Base-by-base conservation (phyloP, 192 early-diverging fungal species). In the Entomortierella chlamydospora region DNA sequence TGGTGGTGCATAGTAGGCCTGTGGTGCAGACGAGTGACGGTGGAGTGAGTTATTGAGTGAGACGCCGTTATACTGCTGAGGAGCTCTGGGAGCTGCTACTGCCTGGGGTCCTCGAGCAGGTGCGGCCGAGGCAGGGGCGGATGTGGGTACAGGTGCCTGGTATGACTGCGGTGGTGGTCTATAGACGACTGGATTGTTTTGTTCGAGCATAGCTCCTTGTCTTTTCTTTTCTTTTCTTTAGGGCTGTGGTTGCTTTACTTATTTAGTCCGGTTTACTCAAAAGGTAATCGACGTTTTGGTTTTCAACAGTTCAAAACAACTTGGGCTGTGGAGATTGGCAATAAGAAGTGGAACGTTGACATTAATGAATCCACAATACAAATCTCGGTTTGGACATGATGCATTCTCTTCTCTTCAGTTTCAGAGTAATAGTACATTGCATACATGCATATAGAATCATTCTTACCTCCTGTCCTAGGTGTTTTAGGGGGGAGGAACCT, bases 121-220 rank as follows among this genome's bases (percentile, higher is more conserved):
- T 29, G 2, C 25, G 15, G 47, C 4, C 7, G 4, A 4, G 15
- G 47, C 4, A n/a, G 15, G 47, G 4, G 47, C 47, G 4, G 18
- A 23, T 7, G 23, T 54, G 5, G 10, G 13, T n/a, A 22, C 15
- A n/a, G 50, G 13, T 52, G 50, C n/a, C 11, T 23, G 5, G 30
- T 11, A 55, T 7, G 22, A 55, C 2, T 29, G 56, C 1, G 56
- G 56, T 37, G 56, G 56, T n/a, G 56, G 56, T 30, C 18, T 29
- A 22, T 57, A 57, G 6, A 57, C 56, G 17, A 57, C 56, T 1
- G 56, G 56, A 12, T 8, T 23, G 33, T 57, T 57, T 26, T 57
- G 7, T 13, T 57, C 56, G 18, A 22, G 31, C 56, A 57, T 57
- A 15, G 10, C 34, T n/a, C n/a, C n/a, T n/a, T 4, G 4, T 4